Conservation (phyloP, 768 basidiomycete genomes). For the Lactifluus hygrophoroides region DNA sequence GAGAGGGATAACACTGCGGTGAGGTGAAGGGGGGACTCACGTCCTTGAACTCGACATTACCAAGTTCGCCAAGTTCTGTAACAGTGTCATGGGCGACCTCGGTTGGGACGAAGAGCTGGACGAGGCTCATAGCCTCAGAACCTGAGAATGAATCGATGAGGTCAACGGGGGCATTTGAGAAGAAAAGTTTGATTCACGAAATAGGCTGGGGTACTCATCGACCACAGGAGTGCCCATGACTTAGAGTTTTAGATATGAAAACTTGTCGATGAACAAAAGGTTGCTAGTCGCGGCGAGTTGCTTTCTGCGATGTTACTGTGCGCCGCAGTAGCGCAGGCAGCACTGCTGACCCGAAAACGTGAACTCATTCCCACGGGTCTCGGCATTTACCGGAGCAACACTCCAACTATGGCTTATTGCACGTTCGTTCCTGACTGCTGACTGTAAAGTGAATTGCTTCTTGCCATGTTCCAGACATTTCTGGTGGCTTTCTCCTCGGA, state of each 20-base stretch:
- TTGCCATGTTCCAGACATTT: background rate
- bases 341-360: background rate
- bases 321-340: too few relatives aligned
- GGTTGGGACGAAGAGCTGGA: conserved; percentile 93
- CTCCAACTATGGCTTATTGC: too few relatives aligned
- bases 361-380: background rate
- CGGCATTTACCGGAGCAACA: background rate
- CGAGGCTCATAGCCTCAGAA: conserved; percentile 96
- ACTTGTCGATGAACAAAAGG: background rate
- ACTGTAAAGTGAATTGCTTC: too few relatives aligned
- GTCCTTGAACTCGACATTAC: conserved; percentile 96
- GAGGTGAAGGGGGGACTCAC: conserved; percentile 36
- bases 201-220: conserved; percentile 75
- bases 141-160: conserved; percentile 37
- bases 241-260: conserved; percentile 4
- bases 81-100: conserved; percentile 98
- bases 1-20: background rate
- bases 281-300: too few relatives aligned
- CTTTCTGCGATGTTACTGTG: too few relatives aligned
- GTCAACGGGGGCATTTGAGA: background rate
- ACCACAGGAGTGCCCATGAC: conserved; percentile 28
- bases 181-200: conserved; percentile 48
- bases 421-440: too few relatives aligned
- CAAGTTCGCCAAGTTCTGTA: conserved; percentile 89
- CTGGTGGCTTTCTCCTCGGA: background rate